phyloP scores from a whole-genome alignment of 1,284 basidiomycete species.

The Retiboletus flavoniger region DNA sequence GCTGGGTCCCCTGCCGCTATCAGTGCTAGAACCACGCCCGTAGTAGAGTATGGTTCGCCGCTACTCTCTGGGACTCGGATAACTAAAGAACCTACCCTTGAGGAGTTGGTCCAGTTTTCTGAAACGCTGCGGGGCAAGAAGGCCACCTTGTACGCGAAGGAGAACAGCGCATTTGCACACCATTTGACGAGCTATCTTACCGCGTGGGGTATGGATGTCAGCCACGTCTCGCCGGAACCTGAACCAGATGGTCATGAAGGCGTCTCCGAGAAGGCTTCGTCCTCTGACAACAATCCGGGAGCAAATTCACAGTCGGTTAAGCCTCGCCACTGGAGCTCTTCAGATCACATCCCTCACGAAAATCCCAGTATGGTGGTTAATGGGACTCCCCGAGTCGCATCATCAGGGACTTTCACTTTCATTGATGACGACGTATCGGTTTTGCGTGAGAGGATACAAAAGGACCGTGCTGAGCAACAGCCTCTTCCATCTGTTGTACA shows the following conservation, averaged over 20 bases:
- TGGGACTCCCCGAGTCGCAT: constrained; percentile 22
- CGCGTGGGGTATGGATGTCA: constrained; percentile 93
- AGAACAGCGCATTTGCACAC: constrained; percentile 82
- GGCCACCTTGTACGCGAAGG: constrained; percentile 78
- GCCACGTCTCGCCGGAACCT: constrained; percentile 69
- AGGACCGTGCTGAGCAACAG: constrained; percentile 56
- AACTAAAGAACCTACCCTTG: constrained; percentile 70
- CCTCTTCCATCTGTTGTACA: constrained; percentile 44
- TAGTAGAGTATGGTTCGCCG: constrained; percentile 44
- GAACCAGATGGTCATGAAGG: constrained; percentile 42
- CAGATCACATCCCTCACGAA: constrained; percentile 24
- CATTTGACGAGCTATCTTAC: constrained; percentile 89
- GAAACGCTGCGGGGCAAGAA: constrained; percentile 80
- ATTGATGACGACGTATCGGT: constrained; percentile 87
- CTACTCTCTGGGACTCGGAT: constrained; percentile 48
- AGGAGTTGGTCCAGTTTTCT: constrained; percentile 75
- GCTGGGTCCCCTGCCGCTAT: constrained; percentile 46
- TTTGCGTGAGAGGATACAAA: constrained; percentile 67
- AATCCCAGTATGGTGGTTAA: constrained; percentile 14
- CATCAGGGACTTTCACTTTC: constrained; percentile 64
- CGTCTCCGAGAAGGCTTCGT: constrained; percentile 18
- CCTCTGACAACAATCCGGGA: constrained; percentile 11
- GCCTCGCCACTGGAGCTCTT: constrained; percentile 24
- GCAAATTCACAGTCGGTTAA: constrained; percentile 15
- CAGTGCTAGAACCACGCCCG: constrained; percentile 33